These are phyloP conservation scores for Puccinia brachypodii DNA, from an alignment of 1,284 basidiomycete genomes.

Conservation along the genomic window DNA sequence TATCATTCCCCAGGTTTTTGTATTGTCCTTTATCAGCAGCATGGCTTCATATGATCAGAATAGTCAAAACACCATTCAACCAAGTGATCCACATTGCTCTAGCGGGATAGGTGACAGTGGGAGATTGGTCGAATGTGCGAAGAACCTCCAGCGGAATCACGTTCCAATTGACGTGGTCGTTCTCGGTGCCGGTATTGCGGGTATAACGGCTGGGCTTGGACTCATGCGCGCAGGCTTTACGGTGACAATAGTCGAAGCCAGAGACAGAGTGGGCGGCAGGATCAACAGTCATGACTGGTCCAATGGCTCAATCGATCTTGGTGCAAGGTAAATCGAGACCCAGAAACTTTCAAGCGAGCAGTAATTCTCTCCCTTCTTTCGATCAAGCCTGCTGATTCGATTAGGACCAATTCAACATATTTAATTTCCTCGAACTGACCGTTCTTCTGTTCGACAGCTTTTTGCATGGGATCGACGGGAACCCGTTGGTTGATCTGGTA, in stretches of 20 bases:
- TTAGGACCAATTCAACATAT: background rate
- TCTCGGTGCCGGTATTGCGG: constrained; percentile 35
- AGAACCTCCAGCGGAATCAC: background rate
- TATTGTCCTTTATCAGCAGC: background rate
- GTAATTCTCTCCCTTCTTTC: background rate
- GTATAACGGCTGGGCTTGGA: constrained; percentile 17
- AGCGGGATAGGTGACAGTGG: no score
- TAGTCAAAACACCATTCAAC: background rate
- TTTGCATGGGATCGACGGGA: constrained; percentile 44
- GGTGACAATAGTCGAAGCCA: constrained; percentile 40
- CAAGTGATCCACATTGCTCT: no score
- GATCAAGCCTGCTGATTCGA: background rate
- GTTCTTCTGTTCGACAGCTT: constrained; percentile 1
- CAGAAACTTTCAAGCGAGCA: background rate
- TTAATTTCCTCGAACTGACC: background rate
- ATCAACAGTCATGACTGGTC: constrained; percentile 20
- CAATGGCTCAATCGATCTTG: constrained; percentile 29
- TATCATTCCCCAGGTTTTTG: background rate
- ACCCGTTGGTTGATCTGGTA: constrained; percentile 29
- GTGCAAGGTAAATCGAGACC: constrained; percentile 37
- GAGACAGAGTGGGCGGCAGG: constrained; percentile 35
- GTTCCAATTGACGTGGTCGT: constrained; percentile 34
- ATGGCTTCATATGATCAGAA: background rate
- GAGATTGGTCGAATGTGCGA: no score
- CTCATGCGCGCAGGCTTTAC: background rate